Evolutionary conservation across 352 stramenopile genomes (phyloP), one percentile per base, ranked within the genome.

Genomic region (Lagenidium sp.): DNA sequence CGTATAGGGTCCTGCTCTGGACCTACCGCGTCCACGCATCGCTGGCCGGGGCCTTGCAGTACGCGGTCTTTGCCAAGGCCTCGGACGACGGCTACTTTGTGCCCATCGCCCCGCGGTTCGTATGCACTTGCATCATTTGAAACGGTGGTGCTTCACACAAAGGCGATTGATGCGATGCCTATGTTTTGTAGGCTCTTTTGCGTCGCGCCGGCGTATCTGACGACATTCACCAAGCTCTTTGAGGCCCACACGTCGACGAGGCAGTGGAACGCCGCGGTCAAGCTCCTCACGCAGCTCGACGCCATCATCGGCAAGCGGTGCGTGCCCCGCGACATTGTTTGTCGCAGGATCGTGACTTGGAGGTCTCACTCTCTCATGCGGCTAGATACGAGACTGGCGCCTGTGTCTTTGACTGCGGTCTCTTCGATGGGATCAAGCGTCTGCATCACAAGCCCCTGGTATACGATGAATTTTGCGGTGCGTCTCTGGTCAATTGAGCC

Each of bases 381-480:
- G 18, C 16, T 34, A 87, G 80, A 28, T 94, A 91, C 50, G 76
- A 83, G 23, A 71, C 68, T 37, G 75, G 78, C 6, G 81, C 81
- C 15, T 94, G 81, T 36, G 63, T 94, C 2, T 88, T 94, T 54
- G 81, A 94, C 51, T 94, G 81, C 34, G 81, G 81, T 2, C 57
- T 94, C 15, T 87, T 94, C 47, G 79, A 94, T 26, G 81, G 78
- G 6, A 64, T 94, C 38, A 89, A 91, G 53, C 64, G 74, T 3
- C 57, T 82, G 46, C 79, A 91, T 37, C 74, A 86, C 56, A 91
- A 91, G 40, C 53, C 78, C 13, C 57, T 94, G 5, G 74, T 85
- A 2, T 85, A 82, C 50, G 81, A 94, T 26, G 81, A 87, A 21
- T 94, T 94, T 62, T 90, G 76, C 32, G 81, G 81, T 94, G 63